phyloP scores from a whole-genome alignment of 352 stramenopile species.

The Pythium utonaiense region DNA sequence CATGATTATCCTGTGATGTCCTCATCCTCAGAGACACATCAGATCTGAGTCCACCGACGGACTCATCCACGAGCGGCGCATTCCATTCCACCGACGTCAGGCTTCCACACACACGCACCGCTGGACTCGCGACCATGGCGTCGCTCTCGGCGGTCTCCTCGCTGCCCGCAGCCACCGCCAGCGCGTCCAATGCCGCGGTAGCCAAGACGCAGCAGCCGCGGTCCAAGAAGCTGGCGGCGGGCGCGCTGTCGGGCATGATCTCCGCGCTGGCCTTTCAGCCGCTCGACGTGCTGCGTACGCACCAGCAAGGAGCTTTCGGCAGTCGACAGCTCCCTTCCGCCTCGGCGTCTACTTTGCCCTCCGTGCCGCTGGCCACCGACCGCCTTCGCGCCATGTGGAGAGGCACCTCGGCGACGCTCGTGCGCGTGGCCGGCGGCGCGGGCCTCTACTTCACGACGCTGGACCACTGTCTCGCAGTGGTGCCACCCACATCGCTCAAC shows the following conservation, averaged over 20 bases:
- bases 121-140: neutral
- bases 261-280: constrained; percentile 84
- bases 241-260: constrained; percentile 71
- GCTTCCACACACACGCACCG: constrained; percentile 6
- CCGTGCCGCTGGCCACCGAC: constrained; percentile 7
- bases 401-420: constrained; percentile 73
- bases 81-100: constrained; percentile 14
- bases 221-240: constrained; percentile 69
- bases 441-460: constrained; percentile 85
- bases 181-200: constrained; percentile 1
- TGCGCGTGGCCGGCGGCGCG: constrained; percentile 75
- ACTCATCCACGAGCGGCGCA: neutral
- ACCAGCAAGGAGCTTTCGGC: constrained; percentile 80
- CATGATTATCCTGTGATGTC: neutral
- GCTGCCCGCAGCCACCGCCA: constrained; percentile 9
- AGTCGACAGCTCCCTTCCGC: constrained; percentile 4
- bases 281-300: constrained; percentile 80
- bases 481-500: constrained; percentile 55
- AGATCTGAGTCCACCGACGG: constrained; percentile 4
- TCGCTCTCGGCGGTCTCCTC: constrained; percentile 1
- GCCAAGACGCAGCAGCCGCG: constrained; percentile 27
- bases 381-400: constrained; percentile 76
- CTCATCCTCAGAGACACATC: neutral
- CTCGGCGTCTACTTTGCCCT: neutral
- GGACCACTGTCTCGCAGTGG: constrained; percentile 56